Conservation (phyloP, 192 early-diverging fungal genomes). For the Linnemannia hyalina region DNA sequence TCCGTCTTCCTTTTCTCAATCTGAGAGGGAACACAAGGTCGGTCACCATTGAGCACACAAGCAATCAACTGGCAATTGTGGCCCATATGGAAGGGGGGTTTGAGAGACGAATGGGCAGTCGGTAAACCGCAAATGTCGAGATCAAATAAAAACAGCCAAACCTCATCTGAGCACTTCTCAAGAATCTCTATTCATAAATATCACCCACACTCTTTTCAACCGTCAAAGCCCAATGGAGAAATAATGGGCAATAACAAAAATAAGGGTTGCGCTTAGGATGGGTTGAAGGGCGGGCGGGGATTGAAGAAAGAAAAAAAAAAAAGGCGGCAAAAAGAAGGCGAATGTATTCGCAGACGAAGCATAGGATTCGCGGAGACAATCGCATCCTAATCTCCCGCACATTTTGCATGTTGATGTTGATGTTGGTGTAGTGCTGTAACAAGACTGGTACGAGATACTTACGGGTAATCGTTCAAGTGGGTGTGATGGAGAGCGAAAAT, state of each 20-base stretch:
- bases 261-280: neutral
- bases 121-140: conserved; percentile 1
- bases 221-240: neutral
- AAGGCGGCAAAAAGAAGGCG: neutral
- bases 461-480: neutral
- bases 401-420: neutral
- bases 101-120: neutral
- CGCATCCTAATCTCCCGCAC: neutral
- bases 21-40: too few species aligned
- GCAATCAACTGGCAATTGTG: too few species aligned
- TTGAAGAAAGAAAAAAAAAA: conserved; percentile 2
- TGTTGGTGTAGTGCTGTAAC: neutral
- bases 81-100: neutral
- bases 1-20: too few species aligned
- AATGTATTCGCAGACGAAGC: neutral
- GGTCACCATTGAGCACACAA: too few species aligned
- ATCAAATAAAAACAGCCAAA: neutral
- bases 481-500: neutral
- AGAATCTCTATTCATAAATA: neutral
- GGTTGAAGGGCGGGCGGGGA: neutral
- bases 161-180: neutral
- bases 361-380: neutral
- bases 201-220: neutral
- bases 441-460: neutral
- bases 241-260: neutral